Evolutionary conservation across 225 moss, liverwort and hornwort genomes (phyloP).

Genomic region (Pseudoscleropodium purum): DNA sequence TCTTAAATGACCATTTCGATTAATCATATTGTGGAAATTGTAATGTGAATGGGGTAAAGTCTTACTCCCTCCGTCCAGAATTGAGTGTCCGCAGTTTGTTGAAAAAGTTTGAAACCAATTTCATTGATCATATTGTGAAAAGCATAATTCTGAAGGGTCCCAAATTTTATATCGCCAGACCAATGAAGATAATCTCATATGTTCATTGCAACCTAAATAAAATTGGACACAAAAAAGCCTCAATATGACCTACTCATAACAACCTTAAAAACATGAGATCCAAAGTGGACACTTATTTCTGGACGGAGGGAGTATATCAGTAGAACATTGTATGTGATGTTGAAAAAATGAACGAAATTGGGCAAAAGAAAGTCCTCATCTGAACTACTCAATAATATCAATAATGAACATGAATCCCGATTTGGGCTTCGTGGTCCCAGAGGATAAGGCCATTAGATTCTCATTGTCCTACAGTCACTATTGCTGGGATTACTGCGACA

Average conservation of each 20-base stretch:
- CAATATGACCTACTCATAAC: neutral
- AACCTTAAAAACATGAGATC: neutral
- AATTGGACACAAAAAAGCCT: neutral
- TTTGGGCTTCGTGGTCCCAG: neutral
- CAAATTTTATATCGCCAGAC: neutral
- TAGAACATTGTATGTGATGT: neutral
- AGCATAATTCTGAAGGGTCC: neutral
- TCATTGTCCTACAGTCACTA: neutral
- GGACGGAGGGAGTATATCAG: neutral
- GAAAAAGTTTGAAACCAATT: neutral
- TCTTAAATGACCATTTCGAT: neutral
- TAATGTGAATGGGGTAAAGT: neutral
- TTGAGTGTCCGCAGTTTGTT: neutral
- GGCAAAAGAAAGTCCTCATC: neutral
- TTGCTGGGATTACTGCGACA: neutral
- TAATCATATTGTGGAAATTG: neutral
- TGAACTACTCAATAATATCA: neutral
- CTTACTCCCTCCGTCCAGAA: neutral
- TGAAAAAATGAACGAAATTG: neutral
- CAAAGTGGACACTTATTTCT: neutral
- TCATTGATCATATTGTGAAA: neutral
- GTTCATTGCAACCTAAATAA: neutral
- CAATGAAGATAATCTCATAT: neutral
- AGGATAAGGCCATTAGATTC: neutral
- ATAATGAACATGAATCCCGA: neutral